phyloP scores from a whole-genome alignment of 306 rosid genomes.

The Casuarina cunninghamiana region DNA sequence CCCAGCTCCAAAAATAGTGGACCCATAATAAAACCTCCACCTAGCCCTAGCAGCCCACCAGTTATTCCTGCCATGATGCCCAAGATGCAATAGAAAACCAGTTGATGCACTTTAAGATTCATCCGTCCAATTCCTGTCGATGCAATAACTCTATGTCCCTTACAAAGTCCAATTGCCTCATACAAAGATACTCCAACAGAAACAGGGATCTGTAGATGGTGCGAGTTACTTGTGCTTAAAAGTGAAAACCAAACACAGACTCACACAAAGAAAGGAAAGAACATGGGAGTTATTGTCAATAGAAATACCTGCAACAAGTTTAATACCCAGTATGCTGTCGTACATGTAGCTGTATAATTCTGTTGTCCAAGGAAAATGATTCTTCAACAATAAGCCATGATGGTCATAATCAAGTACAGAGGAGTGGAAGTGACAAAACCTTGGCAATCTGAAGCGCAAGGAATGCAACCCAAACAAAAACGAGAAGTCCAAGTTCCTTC shows the following conservation, averaged over 20 bases:
- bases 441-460: conserved; percentile 72
- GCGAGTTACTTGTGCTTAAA: background rate
- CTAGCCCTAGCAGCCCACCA: conserved; percentile 92
- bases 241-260: background rate
- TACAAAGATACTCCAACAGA: conserved; percentile 68
- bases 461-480: conserved; percentile 84
- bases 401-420: conserved; percentile 2
- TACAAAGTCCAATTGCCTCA: conserved; percentile 70
- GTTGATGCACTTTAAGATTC: conserved; percentile 45
- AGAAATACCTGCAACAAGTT: conserved; percentile 76
- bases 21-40: conserved; percentile 98
- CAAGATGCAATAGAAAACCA: conserved; percentile 50
- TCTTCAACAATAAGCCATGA: conserved; percentile 18
- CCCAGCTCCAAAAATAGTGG: conserved; percentile 91
- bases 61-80: conserved; percentile 79
- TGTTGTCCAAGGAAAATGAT: conserved; percentile 38
- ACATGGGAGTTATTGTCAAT: conserved; percentile 10
- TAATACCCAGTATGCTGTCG: conserved; percentile 69
- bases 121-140: conserved; percentile 60
- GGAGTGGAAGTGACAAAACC: conserved; percentile 44
- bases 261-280: conserved; percentile 14
- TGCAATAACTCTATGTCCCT: conserved; percentile 62
- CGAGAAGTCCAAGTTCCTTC: conserved; percentile 89
- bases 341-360: conserved; percentile 58
- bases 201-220: conserved; percentile 65